phyloP scores from a whole-genome alignment of 768 basidiomycete genomes.

The Jaapia argillacea region DNA sequence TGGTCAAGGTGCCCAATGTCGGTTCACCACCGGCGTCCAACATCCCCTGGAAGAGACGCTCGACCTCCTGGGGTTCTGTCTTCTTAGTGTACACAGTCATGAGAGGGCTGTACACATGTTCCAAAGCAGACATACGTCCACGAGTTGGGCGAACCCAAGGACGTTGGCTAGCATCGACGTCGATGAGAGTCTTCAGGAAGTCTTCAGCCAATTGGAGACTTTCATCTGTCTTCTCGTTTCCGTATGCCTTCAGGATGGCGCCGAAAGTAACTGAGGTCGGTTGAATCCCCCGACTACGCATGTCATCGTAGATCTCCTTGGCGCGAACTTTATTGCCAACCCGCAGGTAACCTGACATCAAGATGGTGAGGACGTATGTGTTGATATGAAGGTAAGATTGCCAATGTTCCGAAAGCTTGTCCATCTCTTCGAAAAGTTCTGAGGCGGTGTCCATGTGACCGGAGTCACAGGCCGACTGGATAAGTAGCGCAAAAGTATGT shows the following conservation, averaged over 20 bases:
- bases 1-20: conserved; percentile 47
- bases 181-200: conserved; percentile 47
- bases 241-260: conserved; percentile 56
- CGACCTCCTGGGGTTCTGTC: conserved; percentile 39
- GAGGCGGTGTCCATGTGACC: conserved; percentile 53
- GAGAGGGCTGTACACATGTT: conserved; percentile 52
- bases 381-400: conserved; percentile 33
- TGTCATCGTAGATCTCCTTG: conserved; percentile 58
- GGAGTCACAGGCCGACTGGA: conserved; percentile 75
- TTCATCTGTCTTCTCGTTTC: conserved; percentile 34
- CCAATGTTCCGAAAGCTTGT: conserved; percentile 28
- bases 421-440: conserved; percentile 63
- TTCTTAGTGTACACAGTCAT: conserved; percentile 38
- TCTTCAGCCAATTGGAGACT: conserved; percentile 53
- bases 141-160: conserved; percentile 29
- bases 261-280: conserved; percentile 63
- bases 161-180: conserved; percentile 20
- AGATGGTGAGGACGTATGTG: conserved; percentile 56
- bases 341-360: conserved; percentile 67
- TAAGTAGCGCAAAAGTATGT: conserved; percentile 61
- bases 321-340: conserved; percentile 42
- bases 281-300: conserved; percentile 52
- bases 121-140: conserved; percentile 33
- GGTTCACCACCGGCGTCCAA: conserved; percentile 45
- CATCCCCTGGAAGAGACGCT: conserved; percentile 44